Base-by-base conservation (phyloP, 2,329 filamentous ascomycete species). In the Pestalotiopsis sp. region DNA sequence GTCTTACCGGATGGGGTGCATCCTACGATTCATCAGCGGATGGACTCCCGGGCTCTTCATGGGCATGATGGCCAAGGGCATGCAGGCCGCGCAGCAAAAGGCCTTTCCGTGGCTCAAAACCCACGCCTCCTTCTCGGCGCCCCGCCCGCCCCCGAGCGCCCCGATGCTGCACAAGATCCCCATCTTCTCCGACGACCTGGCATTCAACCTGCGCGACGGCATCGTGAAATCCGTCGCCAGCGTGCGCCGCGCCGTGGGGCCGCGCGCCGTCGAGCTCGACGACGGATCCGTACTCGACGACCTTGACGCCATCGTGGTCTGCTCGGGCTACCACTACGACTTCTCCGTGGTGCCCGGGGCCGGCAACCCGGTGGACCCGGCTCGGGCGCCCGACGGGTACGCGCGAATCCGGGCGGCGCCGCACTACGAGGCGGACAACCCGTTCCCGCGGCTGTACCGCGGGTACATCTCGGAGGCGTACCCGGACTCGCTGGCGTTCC, bases 401-500 rank as follows among this genome's bases (percentile, higher is more conserved):
- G 23, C 23, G 7, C 36, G 27, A 13, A 36, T 57, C n/a, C 41
- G 31, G 17, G 64, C 64, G 13, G 45, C 64, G 25, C 64, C 25
- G 27, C 20, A 66, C 36, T 66, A 31, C 31, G 52, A 66, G 9
- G n/a, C n/a, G 12, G 41, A 40, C 41, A 56, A 38, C 45, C 64
- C 64, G 13, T 66, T 66, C 25, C 27, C 64, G 17, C 64, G 64
- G 7, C 45, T 57, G 25, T 66, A 66, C 27, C 64, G 52, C 5
- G 64, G 64, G n/a, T 66, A 17, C 64, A 56, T 66, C 14, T 66
- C 64, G 7, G 64, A 66, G 64, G 45, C 57, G 49, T 66, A 57
- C 52, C 64, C 64, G 3, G 49, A 58, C 7, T 66, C 64, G 17
- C 27, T 66, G 14, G 41, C 64, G 7, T 66, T 66, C 25, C 64